A percentile compares a stretch with the other conserved stretches of the same genome.
Evolutionary conservation across 148 eudicot species (phyloP).

Genomic region (Dysphania ambrosioides): DNA sequence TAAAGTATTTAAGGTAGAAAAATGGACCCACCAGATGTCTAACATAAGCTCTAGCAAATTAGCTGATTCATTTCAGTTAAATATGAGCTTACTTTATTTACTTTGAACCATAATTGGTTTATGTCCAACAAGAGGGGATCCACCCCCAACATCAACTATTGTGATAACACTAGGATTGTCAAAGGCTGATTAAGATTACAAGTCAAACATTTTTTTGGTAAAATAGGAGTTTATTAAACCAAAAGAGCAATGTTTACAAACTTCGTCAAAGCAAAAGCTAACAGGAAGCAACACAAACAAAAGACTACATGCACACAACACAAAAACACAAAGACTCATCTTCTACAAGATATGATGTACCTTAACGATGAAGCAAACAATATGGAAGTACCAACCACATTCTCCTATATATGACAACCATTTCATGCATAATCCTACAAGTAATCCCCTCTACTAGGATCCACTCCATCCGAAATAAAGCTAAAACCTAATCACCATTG

Average conservation of each 20-base stretch:
- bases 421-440: background rate
- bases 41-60: too few relatives aligned
- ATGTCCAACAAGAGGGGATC: too few relatives aligned
- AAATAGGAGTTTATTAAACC: too few relatives aligned
- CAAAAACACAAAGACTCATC: too few relatives aligned
- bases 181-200: background rate
- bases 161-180: background rate
- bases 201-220: too few relatives aligned
- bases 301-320: too few relatives aligned
- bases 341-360: background rate
- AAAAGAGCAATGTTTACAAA: too few relatives aligned
- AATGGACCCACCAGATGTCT: background rate
- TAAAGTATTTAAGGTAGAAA: background rate
- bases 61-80: background rate
- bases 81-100: background rate
- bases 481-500: background rate
- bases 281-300: too few relatives aligned
- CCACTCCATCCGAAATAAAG: background rate
- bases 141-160: background rate
- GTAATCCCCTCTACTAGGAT: background rate
- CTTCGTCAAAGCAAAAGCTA: too few relatives aligned
- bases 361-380: background rate
- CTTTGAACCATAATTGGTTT: too few relatives aligned
- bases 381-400: background rate
- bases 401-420: background rate